Conservation (phyloP, 345 rosid genomes). For the Clarkia xantiana region DNA sequence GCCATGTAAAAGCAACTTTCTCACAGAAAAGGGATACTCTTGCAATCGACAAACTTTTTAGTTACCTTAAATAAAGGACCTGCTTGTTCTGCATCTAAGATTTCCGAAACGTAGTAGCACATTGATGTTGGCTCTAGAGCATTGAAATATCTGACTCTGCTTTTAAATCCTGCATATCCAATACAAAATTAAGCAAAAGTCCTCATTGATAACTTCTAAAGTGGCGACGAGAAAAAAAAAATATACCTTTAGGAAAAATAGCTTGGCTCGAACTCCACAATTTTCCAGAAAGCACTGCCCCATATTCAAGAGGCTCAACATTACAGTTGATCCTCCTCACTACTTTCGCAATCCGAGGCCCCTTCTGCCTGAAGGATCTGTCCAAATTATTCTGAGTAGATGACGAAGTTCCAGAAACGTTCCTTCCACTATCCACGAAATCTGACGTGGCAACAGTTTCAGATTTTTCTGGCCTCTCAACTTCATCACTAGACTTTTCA, state of each 20-base stretch:
- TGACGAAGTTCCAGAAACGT: conserved; percentile 30
- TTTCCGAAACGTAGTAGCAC: conserved; percentile 80
- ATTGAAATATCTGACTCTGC: conserved; percentile 71
- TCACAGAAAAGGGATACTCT: no score
- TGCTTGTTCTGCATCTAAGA: conserved; percentile 53
- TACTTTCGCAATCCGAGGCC: conserved; percentile 98
- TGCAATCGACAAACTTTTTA: background rate
- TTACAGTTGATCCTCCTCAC: conserved; percentile 91
- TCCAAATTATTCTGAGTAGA: conserved; percentile 64
- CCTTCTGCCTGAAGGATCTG: conserved; percentile 65
- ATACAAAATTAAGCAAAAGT: conserved; percentile 1
- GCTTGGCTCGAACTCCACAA: conserved; percentile 75
- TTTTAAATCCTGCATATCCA: conserved; percentile 68
- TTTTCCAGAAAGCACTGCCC: conserved; percentile 68
- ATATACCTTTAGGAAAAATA: conserved; percentile 83
- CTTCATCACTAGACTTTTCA: conserved; percentile 21
- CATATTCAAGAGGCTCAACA: conserved; percentile 71
- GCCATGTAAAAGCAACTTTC: no score
- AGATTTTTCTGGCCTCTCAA: conserved; percentile 27
- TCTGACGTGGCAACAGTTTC: conserved; percentile 24
- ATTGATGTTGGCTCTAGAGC: conserved; percentile 70
- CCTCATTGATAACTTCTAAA: no score
- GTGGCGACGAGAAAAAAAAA: background rate
- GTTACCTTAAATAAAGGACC: conserved; percentile 81
- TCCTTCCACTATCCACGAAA: conserved; percentile 26